Evolutionary conservation across 768 basidiomycete species (phyloP), one percentile per base, ranked within the genome.

Genomic region (Mrakia blollopis): DNA sequence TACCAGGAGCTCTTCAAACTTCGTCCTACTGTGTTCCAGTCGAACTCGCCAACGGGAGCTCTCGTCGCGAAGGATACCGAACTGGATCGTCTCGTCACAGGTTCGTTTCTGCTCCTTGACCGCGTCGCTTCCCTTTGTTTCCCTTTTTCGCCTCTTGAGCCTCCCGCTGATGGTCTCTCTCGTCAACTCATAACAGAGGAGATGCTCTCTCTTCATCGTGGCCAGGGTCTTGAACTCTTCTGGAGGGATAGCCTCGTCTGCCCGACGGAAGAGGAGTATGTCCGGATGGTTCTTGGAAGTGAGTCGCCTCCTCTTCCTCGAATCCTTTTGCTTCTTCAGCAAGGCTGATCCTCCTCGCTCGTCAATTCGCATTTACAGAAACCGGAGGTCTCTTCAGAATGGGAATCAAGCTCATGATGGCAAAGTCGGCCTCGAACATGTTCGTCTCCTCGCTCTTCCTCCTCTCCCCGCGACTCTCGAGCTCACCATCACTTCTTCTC

Each of bases 241-340:
- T 99, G 95, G 95, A 86, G 96, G 73, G 96, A 98, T 81, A 91
- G 90, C 8, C 83, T 98, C 28, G 89, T 87, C 60, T 98, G 96
- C 81, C 96, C 96, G 7, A 92, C 91, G 0, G 96, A 99, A 82
- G 91, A 94, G 78, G 92, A 99, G 80, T 99, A 98, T 81, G 87
- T 99, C 52, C 84, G 87, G 5, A 99, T 99, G 96, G 96, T 98
- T 44, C 93, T 94, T 83, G 92, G 95, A 81, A 99, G 96, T 96
- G 81, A 80, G 86, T 82, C 81, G 79, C 84, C 25, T 10, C 47
- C 25, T 13, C n/a, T 6, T 25, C 44, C 44, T 11, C 44, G 44
- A 50, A 14, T 14, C 14, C 47, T 50, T 14, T 21, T 2, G 4
- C 13, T 21, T 39, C 50, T 72, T n/a, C 44, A 30, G 13, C 28